phyloP scores from a whole-genome alignment of 768 basidiomycete species.

The Lactarius hengduanensis region DNA sequence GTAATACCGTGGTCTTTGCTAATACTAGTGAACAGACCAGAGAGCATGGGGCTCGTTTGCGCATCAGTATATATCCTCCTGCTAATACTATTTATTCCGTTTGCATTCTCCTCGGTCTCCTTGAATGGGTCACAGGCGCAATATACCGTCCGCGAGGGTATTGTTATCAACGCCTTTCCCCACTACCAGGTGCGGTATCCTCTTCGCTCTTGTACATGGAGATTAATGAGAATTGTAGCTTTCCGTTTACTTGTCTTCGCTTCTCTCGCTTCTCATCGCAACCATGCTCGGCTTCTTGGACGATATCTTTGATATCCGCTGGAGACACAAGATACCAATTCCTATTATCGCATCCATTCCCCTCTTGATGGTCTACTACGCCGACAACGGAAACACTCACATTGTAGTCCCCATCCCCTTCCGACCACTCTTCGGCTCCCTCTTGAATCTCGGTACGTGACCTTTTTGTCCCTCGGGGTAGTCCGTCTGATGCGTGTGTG shows the following conservation, averaged over 20 bases:
- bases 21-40: conserved; percentile 58
- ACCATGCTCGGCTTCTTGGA: conserved; percentile 95
- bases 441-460: conserved; percentile 82
- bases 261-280: conserved; percentile 90
- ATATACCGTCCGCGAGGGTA: conserved; percentile 52
- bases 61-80: conserved; percentile 85
- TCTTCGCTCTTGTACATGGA: neutral
- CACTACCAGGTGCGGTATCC: conserved; percentile 67
- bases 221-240: conserved; percentile 48
- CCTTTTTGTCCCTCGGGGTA: neutral
- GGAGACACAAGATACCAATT: conserved; percentile 97
- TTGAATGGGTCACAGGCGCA: conserved; percentile 44
- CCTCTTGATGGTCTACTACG: conserved; percentile 93
- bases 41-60: conserved; percentile 89
- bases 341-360: conserved; percentile 96
- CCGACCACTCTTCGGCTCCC: conserved; percentile 65
- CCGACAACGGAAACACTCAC: conserved; percentile 89
- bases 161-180: conserved; percentile 67
- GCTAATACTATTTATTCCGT: conserved; percentile 91
- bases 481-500: conserved; percentile 11
- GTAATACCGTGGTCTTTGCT: conserved; percentile 1
- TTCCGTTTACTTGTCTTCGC: conserved; percentile 87
- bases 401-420: conserved; percentile 90
- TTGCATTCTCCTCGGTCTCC: conserved; percentile 82
- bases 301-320: conserved; percentile 97